Conservation (phyloP, 2,329 filamentous ascomycete species). For the Monosporascus sp. region DNA sequence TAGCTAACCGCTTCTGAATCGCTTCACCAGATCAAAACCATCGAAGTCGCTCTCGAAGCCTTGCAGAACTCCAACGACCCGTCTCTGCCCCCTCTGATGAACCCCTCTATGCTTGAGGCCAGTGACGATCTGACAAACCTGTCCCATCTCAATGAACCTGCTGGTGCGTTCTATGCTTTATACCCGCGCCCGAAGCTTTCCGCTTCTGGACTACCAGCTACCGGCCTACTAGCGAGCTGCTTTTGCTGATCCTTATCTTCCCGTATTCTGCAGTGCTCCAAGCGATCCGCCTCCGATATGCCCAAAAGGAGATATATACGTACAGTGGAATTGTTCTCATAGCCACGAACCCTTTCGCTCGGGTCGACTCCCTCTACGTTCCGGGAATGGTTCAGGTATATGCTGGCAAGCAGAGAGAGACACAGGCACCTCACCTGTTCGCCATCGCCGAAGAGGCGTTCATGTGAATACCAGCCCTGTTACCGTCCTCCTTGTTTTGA, state of each 20-base stretch:
- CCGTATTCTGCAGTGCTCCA: constrained; percentile 65
- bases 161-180: constrained; percentile 54
- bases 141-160: constrained; percentile 96
- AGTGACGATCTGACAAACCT: constrained; percentile 97
- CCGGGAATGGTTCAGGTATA: constrained; percentile 99
- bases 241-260: constrained; percentile 6
- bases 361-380: constrained; percentile 96
- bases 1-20: constrained; percentile 11
- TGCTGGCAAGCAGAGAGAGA: constrained; percentile 91
- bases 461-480: constrained; percentile 55
- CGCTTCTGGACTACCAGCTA: constrained; percentile 10
- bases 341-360: constrained; percentile 94
- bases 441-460: constrained; percentile 98
- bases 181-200: constrained; percentile 17
- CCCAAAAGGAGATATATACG: constrained; percentile 99
- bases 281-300: constrained; percentile 93
- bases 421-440: constrained; percentile 95
- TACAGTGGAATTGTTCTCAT: constrained; percentile 99
- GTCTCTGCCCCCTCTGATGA: constrained; percentile 89
- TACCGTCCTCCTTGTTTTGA: not conserved
- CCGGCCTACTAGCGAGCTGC: constrained; percentile 14
- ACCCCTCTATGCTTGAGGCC: constrained; percentile 95
- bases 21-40: constrained; percentile 60
- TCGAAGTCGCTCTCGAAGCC: constrained; percentile 72
- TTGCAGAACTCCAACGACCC: constrained; percentile 72